Conservation (phyloP, 441 rosid species). For the Omphalea diandra region DNA sequence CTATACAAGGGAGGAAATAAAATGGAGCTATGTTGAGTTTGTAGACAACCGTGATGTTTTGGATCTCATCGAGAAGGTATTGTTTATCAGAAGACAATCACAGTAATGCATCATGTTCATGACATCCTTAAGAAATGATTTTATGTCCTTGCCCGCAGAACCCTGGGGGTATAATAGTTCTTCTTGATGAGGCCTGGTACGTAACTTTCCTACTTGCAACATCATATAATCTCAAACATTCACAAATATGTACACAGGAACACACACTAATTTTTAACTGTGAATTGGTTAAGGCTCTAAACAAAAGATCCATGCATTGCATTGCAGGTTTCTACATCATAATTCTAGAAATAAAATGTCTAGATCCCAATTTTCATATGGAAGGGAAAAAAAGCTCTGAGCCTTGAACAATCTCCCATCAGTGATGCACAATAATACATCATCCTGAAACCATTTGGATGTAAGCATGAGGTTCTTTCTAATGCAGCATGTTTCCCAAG, state of each 20-base stretch:
- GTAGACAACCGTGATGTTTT: constrained; percentile 73
- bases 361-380: neutral
- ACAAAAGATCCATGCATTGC: neutral
- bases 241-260: neutral
- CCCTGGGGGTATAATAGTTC: constrained; percentile 74
- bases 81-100: constrained; percentile 13
- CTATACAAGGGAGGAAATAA: constrained; percentile 73
- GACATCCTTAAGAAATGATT: constrained; percentile 4
- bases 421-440: neutral
- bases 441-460: constrained; percentile 8
- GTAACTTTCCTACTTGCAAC: constrained; percentile 21
- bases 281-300: constrained; percentile 1
- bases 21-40: constrained; percentile 75
- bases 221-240: neutral
- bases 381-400: neutral
- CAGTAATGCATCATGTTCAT: neutral
- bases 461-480: neutral
- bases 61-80: constrained; percentile 81
- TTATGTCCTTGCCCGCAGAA: constrained; percentile 43
- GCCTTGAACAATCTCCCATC: neutral
- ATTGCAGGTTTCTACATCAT: neutral
- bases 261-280: neutral
- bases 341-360: neutral
- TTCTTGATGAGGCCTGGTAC: constrained; percentile 82
- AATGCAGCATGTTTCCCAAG: constrained; percentile 74